Evolutionary conservation across 306 rosid species (phyloP).

Genomic region (Inga leiocalycina): DNA sequence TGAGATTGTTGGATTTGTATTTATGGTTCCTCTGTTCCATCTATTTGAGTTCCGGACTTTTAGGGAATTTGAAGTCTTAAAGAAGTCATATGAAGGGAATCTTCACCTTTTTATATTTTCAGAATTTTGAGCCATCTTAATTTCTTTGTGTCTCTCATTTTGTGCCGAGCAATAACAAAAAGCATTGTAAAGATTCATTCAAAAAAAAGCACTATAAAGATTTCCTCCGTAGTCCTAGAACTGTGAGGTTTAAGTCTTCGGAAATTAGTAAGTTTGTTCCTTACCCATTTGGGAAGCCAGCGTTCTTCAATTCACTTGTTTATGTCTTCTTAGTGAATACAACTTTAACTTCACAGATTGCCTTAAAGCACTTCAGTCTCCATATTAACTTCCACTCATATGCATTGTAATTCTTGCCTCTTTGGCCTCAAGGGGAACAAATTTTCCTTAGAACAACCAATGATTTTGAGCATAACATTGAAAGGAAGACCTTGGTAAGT

Average conservation of each 20-base stretch:
- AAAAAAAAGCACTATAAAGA: background rate
- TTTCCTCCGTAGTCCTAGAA: background rate
- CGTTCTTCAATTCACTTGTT: background rate
- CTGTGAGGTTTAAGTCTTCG: background rate
- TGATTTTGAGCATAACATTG: background rate
- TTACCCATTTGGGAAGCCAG: background rate
- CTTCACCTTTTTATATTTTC: background rate
- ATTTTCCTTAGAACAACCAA: background rate
- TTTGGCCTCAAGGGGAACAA: background rate
- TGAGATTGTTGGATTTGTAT: constrained; percentile 23
- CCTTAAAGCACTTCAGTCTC: background rate
- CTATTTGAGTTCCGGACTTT: constrained; percentile 22
- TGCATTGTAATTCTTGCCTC: background rate
- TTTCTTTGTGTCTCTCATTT: background rate
- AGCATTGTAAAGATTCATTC: background rate
- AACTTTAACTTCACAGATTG: background rate
- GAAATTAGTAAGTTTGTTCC: background rate
- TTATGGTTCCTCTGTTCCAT: constrained; percentile 15
- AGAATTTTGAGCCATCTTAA: background rate
- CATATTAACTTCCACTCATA: background rate
- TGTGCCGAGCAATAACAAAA: background rate
- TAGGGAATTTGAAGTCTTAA: background rate
- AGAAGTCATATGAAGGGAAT: background rate
- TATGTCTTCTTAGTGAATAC: background rate
- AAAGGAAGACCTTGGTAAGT: background rate